Evolutionary conservation across 169 alveolate genomes (phyloP).

Genomic region (Blepharisma undulans): DNA sequence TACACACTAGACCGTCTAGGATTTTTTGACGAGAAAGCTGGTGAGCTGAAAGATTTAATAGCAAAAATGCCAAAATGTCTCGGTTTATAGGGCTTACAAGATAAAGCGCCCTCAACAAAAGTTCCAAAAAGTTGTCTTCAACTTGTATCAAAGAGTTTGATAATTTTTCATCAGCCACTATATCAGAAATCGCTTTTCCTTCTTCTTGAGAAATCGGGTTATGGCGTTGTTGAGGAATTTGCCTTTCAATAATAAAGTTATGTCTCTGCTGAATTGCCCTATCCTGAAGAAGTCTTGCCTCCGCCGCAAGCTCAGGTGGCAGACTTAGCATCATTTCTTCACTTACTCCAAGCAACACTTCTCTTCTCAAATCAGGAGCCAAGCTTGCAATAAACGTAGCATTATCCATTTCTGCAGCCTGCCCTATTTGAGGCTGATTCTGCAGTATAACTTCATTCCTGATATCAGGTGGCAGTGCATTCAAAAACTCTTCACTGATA

Average conservation of each 20-base stretch:
- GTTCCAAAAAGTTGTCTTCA: constrained; percentile 23
- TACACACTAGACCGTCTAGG: constrained; percentile 26
- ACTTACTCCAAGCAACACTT: constrained; percentile 77
- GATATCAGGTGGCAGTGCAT: constrained; percentile 63
- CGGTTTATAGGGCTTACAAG: constrained; percentile 12
- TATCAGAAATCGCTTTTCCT: constrained; percentile 2
- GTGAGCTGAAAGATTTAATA: constrained; percentile 29
- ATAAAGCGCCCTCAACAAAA: constrained; percentile 1
- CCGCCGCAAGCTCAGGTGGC: constrained; percentile 73
- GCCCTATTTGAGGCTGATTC: constrained; percentile 5
- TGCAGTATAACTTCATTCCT: constrained; percentile 43
- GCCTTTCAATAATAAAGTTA: constrained; percentile 20
- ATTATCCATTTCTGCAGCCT: constrained; percentile 66
- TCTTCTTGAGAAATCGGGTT: constrained; percentile 4
- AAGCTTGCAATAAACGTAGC: constrained; percentile 78
- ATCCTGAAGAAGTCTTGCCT: constrained; percentile 74
- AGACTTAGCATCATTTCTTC: constrained; percentile 67
- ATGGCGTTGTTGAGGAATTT: neutral
- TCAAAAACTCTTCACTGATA: constrained; percentile 40
- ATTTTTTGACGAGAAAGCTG: neutral
- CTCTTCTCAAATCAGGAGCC: constrained; percentile 79
- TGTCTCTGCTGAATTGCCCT: neutral
- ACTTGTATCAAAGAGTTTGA: neutral
- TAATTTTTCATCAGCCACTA: constrained; percentile 30
- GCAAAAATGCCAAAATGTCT: neutral